Evolutionary conservation across 2,329 filamentous ascomycete species (phyloP), one percentile per base, ranked within the genome.

Genomic region (Aspergillus quadricinctus): DNA sequence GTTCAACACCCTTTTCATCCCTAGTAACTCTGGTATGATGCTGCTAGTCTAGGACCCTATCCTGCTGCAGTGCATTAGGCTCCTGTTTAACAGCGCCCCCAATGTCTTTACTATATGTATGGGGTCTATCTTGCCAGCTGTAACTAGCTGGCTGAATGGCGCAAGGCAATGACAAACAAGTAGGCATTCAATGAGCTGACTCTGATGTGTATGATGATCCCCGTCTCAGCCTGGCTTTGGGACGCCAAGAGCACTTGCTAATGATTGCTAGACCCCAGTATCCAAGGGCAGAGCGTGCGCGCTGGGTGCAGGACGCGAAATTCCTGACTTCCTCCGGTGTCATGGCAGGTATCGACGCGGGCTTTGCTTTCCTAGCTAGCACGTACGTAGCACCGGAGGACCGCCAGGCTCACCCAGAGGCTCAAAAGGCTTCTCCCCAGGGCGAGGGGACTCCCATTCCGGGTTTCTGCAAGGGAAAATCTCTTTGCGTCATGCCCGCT

Each of bases 101-200:
- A 68, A 69, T 1, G 65, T 69, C n/a, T 82, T 90, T 46, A 87
- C 85, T 0, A 79, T 90, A 1, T 90, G 88, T 69, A 90, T 85
- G 1, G 87, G 87, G 0, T 77, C 83, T 4, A 80, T 80, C 2
- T 69, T 88, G 4, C 77, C 83, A 0, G 86, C 86, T 0, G 72
- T 76, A 46, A 75, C 85, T 0, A 86, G 87, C 0, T 69, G 88
- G 1, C 68, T 90, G 29, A 79, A 88, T 57, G 82, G 0, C 76
- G 74, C 58, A 73, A 77, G 17, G 88, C 85, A 3, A 90, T 88
- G 3, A 87, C 83, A 17, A 90, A 89, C 67, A 90, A 89, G 71
- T 63, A 51, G 65, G 7, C 21, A 4, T 43, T 21, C 4, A n/a
- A 43, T 19, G 40, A 43, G 40, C 7, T 43, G 40, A 43, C 40